Conservation (phyloP, 495 filamentous ascomycete species). For the Cladorrhinum samala region DNA sequence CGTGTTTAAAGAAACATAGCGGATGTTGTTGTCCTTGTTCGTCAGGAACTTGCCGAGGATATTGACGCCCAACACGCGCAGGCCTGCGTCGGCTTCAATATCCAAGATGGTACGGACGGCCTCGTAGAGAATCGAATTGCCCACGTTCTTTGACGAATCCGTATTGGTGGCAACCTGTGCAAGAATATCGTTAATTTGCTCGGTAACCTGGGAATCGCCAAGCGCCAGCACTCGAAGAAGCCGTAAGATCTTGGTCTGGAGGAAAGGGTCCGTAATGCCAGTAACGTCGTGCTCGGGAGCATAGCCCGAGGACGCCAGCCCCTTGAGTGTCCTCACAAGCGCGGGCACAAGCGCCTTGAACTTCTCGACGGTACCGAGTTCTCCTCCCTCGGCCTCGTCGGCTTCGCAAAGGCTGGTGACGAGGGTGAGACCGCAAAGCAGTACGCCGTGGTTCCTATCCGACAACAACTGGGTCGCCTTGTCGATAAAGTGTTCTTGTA, state of each 20-base stretch:
- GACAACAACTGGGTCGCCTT: conserved; percentile 84
- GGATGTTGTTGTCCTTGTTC: conserved; percentile 98
- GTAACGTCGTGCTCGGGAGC: conserved; percentile 97
- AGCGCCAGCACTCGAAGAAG: conserved; percentile 79
- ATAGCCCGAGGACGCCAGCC: conserved; percentile 88
- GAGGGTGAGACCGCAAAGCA: conserved; percentile 86
- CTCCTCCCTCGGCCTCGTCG: conserved; percentile 81
- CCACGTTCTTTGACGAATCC: conserved; percentile 96
- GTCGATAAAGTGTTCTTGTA: conserved; percentile 95
- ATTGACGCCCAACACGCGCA: conserved; percentile 92
- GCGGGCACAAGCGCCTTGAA: conserved; percentile 74
- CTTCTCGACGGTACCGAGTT: conserved; percentile 78
- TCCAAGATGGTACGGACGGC: conserved; percentile 95
- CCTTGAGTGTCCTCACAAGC: conserved; percentile 86
- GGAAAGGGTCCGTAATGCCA: conserved; percentile 96
- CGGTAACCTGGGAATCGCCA: conserved; percentile 82
- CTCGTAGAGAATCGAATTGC: conserved; percentile 96
- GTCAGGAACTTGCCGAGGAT: conserved; percentile 96
- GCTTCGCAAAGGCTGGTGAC: conserved; percentile 91
- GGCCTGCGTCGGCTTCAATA: conserved; percentile 92
- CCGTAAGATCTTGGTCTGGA: conserved; percentile 91
- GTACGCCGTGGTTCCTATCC: conserved; percentile 88
- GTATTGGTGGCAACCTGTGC: conserved; percentile 98
- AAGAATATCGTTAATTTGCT: conserved; percentile 96
- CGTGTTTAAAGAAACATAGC: conserved; percentile 95